phyloP scores from a whole-genome alignment of 2,329 filamentous ascomycete species.

The Nectriaceae sp. region DNA sequence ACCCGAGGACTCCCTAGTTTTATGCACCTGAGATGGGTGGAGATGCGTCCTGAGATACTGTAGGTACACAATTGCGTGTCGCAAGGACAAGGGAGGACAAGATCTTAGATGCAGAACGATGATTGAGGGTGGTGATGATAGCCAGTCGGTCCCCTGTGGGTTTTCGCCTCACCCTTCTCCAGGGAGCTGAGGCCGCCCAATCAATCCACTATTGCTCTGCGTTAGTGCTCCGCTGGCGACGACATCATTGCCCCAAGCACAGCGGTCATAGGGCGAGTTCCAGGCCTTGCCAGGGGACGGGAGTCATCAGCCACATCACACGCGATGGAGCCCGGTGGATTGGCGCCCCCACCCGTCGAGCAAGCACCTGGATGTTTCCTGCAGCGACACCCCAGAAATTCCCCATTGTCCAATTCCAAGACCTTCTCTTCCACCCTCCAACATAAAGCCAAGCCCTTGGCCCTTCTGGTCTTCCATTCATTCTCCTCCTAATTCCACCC shows the following conservation, averaged over 20 bases:
- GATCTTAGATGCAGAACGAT: conserved; percentile 11
- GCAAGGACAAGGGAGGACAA: conserved; percentile 13
- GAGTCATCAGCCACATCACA: not conserved
- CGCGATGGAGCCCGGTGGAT: not conserved
- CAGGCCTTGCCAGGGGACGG: not conserved
- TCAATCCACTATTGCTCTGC: not conserved
- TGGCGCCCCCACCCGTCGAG: not conserved
- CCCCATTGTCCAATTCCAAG: not conserved
- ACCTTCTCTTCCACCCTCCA: conserved; percentile 8
- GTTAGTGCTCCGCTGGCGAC: not conserved
- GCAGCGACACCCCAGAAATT: not conserved
- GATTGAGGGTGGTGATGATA: not conserved
- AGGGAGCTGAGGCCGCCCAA: not conserved
- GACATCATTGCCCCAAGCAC: not conserved
- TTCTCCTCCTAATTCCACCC: conserved; percentile 19
- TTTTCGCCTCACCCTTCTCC: not conserved
- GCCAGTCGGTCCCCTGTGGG: not conserved
- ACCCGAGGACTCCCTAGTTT: too few species aligned
- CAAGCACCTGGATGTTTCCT: not conserved
- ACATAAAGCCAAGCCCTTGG: conserved; percentile 27
- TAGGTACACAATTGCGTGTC: too few species aligned
- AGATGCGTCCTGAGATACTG: too few species aligned
- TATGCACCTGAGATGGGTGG: too few species aligned
- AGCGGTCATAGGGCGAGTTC: not conserved
- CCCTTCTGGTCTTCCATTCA: conserved; percentile 11